Evolutionary conservation across 805 yeast species (phyloP), one percentile per base, ranked within the genome.

Genomic region (Priceomyces melissophilus): DNA sequence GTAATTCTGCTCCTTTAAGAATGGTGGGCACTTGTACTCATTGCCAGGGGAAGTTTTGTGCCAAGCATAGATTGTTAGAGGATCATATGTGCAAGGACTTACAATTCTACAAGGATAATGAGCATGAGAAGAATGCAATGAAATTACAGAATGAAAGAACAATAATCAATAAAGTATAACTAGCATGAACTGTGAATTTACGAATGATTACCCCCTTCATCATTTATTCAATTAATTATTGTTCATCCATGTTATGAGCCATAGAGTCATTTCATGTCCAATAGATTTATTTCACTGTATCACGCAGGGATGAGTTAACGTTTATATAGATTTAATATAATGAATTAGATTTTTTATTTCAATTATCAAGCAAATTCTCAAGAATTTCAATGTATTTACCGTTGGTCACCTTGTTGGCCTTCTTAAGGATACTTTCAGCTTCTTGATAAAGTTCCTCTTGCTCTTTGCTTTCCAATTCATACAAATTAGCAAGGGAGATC

Each of bases 141-240:
- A 86, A 85, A 65, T 73, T 88, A 44, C 87, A 82, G 50, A 79
- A 78, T 55, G 96, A 88, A 62, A 90, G 87, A 66, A 88, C 96
- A n/a, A 78, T 84, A 38, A 73, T 84, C 38, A 73, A 78, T 50
- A 81, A 82, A 67, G 87, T 84, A 37, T 82, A 67, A 29, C 3
- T 20, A 5, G 25, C 25, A 20, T 20, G 25, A 20, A 20, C 25
- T 20, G 8, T 20, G 25, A 20, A 20, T 20, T 20, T 8, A 5
- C 4, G 25, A 20, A 20, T 20, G 25, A 20, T 5, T 20, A 20
- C 8, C 25, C 25, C 25, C 25, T 20, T 20, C 25, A 20, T 20
- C 25, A 20, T 20, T 5, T 20, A 20, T 20, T 20, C 25, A 20
- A 20, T 8, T 20, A 20, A 20, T 20, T 5, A 20, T 20, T 20